A percentile compares a stretch with the other conserved stretches of the same genome.
Conservation (phyloP, 139 green algal genomes). For the Zygnema cylindricum region DNA sequence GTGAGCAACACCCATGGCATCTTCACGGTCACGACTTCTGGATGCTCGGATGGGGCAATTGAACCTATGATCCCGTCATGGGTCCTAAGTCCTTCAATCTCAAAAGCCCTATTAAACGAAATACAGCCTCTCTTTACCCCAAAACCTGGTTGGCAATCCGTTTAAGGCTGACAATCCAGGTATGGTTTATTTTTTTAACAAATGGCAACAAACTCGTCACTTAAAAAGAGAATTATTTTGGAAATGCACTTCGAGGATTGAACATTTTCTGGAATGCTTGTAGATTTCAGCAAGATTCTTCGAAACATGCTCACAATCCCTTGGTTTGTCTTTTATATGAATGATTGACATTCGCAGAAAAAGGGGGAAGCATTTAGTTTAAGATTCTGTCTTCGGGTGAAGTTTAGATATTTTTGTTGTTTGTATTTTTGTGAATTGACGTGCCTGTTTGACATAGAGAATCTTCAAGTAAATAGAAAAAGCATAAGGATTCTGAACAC, state of each 20-base stretch:
- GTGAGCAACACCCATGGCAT: constrained; percentile 78
- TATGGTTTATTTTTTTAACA: neutral
- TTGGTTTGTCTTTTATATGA: neutral
- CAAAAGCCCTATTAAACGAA: constrained; percentile 56
- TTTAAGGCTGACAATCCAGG: constrained; percentile 23
- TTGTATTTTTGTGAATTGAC: too few species aligned
- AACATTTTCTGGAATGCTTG: too few species aligned
- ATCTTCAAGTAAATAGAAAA: too few species aligned
- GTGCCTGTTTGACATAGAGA: too few species aligned
- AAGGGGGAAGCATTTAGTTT: too few species aligned
- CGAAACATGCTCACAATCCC: too few species aligned
- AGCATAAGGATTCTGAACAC: neutral
- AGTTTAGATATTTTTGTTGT: too few species aligned
- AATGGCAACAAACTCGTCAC: neutral
- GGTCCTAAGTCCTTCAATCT: constrained; percentile 47
- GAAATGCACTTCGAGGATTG: too few species aligned
- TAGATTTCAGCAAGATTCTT: too few species aligned
- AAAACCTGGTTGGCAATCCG: constrained; percentile 14
- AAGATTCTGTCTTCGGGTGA: too few species aligned
- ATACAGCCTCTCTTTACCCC: constrained; percentile 55
- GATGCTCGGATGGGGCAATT: constrained; percentile 64
- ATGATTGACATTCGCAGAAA: too few species aligned
- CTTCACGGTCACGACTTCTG: constrained; percentile 77
- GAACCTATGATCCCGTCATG: constrained; percentile 53
- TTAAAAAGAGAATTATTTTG: neutral